A percentile compares a stretch with the other conserved stretches of the same genome.
phyloP scores from a whole-genome alignment of 1,284 basidiomycete genomes.

The Sparassis latifolia region DNA sequence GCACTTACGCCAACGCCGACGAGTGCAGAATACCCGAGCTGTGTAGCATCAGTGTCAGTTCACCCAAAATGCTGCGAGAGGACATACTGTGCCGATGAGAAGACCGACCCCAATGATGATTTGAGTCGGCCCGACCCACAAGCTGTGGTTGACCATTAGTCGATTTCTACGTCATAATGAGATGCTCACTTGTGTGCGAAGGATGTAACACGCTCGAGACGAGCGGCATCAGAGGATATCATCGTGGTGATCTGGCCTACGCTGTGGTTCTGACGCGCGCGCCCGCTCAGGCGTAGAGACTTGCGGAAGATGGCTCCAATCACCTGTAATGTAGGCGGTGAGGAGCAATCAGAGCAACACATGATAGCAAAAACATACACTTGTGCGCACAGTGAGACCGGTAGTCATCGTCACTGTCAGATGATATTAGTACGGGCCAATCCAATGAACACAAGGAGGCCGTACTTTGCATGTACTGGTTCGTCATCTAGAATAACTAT shows the following conservation, averaged over 20 bases:
- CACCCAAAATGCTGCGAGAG: conserved; percentile 10
- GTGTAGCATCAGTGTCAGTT: conserved; percentile 7
- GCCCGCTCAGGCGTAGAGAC: conserved; percentile 61
- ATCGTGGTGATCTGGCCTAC: conserved; percentile 69
- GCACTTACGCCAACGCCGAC: conserved; percentile 59
- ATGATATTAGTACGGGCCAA: background rate
- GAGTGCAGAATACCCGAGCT: conserved; percentile 65
- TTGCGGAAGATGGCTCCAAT: conserved; percentile 70
- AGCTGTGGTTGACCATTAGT: conserved; percentile 21
- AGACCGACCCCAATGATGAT: conserved; percentile 60
- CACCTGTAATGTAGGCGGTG: conserved; percentile 28
- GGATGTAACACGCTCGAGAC: conserved; percentile 41
- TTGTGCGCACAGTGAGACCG: conserved; percentile 45
- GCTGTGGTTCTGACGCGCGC: conserved; percentile 51
- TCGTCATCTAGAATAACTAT: conserved; percentile 31
- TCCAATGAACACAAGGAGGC: conserved; percentile 1
- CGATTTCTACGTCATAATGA: background rate
- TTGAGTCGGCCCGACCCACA: conserved; percentile 56
- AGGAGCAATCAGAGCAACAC: background rate
- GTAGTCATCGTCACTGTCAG: conserved; percentile 42
- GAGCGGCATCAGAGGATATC: conserved; percentile 56
- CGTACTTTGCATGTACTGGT: conserved; percentile 46
- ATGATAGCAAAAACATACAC: conserved; percentile 27
- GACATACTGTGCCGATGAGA: conserved; percentile 48
- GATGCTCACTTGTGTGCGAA: conserved; percentile 45